Percentiles rank a stretch among this genome's conserved stretches.
Conservation (phyloP, 73 alveolate genomes). For the Paramecium pentaurelia region DNA sequence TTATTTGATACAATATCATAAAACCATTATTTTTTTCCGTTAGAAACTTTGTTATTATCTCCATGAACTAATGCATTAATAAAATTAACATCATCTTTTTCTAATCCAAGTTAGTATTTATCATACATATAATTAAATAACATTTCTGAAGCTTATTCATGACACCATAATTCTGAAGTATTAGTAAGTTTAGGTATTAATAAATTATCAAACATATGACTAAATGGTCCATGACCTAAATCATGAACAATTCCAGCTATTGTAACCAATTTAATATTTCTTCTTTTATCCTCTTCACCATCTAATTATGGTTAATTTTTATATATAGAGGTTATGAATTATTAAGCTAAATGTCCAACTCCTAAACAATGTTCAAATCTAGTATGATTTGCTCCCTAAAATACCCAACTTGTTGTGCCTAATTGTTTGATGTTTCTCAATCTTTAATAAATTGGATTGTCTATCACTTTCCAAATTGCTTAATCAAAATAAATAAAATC, state of each 20-base stretch:
- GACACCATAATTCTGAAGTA: slow-evolving; percentile 71
- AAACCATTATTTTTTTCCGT: slow-evolving; percentile 68
- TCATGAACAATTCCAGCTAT: slow-evolving; percentile 90
- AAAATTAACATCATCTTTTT: slow-evolving; percentile 64
- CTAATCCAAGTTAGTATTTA: slow-evolving; percentile 71
- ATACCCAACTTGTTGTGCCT: slow-evolving; percentile 50
- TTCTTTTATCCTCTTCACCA: slow-evolving; percentile 49
- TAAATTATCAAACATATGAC: slow-evolving; percentile 81
- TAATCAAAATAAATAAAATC: slow-evolving; percentile 19
- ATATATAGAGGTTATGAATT: slow-evolving; percentile 66
- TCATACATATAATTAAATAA: slow-evolving; percentile 76
- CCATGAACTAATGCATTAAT: slow-evolving; percentile 49
- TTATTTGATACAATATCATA: slow-evolving; percentile 89
- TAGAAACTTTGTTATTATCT: background rate
- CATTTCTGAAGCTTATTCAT: slow-evolving; percentile 83
- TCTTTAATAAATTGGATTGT: slow-evolving; percentile 50
- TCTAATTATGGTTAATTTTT: slow-evolving; percentile 63
- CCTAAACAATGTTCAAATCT: slow-evolving; percentile 94
- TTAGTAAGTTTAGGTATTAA: slow-evolving; percentile 61
- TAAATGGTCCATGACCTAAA: slow-evolving; percentile 91
- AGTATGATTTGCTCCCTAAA: slow-evolving; percentile 73
- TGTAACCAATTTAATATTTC: slow-evolving; percentile 72
- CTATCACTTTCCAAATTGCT: slow-evolving; percentile 55
- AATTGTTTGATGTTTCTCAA: slow-evolving; percentile 48
- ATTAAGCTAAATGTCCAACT: slow-evolving; percentile 80